phyloP scores from a whole-genome alignment of 2,329 filamentous ascomycete genomes.

The Tolypocladium paradoxum region DNA sequence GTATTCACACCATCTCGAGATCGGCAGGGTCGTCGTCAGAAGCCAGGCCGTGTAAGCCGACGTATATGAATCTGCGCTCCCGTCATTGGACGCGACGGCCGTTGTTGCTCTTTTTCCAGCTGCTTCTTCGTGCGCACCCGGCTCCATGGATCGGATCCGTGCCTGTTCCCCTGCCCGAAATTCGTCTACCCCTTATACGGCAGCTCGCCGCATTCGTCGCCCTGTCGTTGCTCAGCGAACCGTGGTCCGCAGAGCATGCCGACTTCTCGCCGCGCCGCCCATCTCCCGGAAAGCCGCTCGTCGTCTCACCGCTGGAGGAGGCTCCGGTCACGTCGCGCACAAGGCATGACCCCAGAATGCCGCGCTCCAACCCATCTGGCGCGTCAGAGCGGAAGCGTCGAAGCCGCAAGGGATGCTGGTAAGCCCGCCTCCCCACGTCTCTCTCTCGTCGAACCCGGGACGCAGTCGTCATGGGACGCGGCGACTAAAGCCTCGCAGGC shows the following conservation, averaged over 20 bases:
- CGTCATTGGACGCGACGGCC: not conserved
- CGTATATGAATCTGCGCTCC: not conserved
- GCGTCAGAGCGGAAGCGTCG: conserved; percentile 32
- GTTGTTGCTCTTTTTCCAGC: not conserved
- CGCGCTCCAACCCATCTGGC: conserved; percentile 30
- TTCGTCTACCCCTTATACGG: not conserved
- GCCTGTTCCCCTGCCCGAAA: not conserved
- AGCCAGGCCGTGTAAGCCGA: not conserved
- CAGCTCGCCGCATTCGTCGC: not conserved
- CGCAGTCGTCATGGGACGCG: not conserved
- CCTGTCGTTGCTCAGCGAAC: not conserved
- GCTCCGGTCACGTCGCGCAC: not conserved
- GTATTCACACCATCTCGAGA: not conserved
- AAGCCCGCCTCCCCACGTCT: conserved; percentile 12
- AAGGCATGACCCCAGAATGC: conserved; percentile 18
- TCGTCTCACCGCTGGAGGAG: not conserved
- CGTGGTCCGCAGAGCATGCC: not conserved
- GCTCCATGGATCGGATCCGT: not conserved
- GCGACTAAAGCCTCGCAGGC: conserved; percentile 34
- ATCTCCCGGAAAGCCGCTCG: not conserved
- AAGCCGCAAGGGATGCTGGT: conserved; percentile 36
- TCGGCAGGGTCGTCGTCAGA: not conserved
- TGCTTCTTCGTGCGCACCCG: not conserved
- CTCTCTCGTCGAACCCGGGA: no score
- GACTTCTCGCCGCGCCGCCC: not conserved